phyloP scores from a whole-genome alignment of 768 basidiomycete species.

The Boletus insuetus region DNA sequence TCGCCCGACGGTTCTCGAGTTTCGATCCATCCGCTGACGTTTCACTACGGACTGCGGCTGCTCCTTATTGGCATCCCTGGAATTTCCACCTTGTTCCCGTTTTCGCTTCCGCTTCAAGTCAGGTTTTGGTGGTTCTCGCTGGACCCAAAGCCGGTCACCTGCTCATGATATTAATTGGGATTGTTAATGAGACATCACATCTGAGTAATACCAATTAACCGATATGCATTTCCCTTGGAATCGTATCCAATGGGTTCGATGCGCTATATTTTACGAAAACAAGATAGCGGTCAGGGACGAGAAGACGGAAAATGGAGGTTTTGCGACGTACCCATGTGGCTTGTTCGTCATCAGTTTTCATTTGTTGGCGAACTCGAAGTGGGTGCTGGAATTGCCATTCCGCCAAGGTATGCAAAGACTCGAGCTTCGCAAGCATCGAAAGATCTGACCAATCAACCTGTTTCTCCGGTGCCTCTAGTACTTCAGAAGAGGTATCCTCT shows the following conservation, averaged over 20 bases:
- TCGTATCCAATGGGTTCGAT: conserved; percentile 87
- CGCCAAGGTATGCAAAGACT: conserved; percentile 65
- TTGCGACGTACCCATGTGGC: conserved; percentile 67
- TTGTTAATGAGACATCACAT: background rate
- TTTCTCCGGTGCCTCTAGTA: conserved; percentile 32
- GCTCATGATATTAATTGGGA: conserved; percentile 1
- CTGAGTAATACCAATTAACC: conserved; percentile 72
- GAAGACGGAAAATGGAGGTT: background rate
- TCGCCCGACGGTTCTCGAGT: background rate
- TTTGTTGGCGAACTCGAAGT: conserved; percentile 60
- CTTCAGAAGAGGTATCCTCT: conserved; percentile 16
- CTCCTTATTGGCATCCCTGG: conserved; percentile 19
- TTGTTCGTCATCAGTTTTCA: conserved; percentile 77
- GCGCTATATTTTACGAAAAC: conserved; percentile 46
- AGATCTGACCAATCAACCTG: conserved; percentile 70
- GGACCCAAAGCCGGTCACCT: conserved; percentile 87
- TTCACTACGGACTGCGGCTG: conserved; percentile 19
- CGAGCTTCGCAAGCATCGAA: conserved; percentile 68
- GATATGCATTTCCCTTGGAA: conserved; percentile 73
- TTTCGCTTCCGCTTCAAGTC: conserved; percentile 44
- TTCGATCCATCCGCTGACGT: conserved; percentile 23
- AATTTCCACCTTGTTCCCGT: conserved; percentile 33
- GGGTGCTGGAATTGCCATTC: conserved; percentile 92
- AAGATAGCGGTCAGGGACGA: background rate
- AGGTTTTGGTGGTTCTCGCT: conserved; percentile 60